Evolutionary conservation across 306 rosid species (phyloP).

Genomic region (Sechiopsis laciniata): DNA sequence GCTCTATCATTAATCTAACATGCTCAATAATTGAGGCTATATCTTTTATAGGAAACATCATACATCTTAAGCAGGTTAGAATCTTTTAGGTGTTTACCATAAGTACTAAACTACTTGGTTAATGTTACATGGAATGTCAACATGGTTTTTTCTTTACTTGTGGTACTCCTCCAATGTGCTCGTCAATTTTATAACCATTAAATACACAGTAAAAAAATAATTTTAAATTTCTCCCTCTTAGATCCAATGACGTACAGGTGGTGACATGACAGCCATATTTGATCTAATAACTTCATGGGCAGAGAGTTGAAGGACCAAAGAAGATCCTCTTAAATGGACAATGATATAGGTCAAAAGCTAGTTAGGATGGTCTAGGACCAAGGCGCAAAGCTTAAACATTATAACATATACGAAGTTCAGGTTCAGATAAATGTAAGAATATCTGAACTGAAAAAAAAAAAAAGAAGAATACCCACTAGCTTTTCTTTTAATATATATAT

Average conservation of each 20-base stretch:
- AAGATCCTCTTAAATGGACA: background rate
- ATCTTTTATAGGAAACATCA: too few relatives aligned
- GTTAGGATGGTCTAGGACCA: background rate
- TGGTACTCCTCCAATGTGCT: background rate
- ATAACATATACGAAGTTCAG: background rate
- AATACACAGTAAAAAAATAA: background rate
- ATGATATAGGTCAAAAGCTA: background rate
- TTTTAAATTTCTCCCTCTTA: background rate
- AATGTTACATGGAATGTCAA: background rate
- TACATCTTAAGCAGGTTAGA: slow-evolving; percentile 13
- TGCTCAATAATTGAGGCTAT: background rate
- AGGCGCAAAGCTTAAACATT: too few relatives aligned
- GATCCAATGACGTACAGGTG: background rate
- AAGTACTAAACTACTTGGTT: background rate
- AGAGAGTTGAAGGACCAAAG: too few relatives aligned
- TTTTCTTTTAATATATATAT: too few relatives aligned
- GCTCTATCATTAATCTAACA: background rate
- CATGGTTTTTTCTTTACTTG: background rate
- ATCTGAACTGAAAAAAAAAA: too few relatives aligned
- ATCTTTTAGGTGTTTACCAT: background rate
- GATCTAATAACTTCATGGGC: background rate
- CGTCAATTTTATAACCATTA: background rate
- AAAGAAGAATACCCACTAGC: too few relatives aligned
- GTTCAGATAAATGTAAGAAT: background rate
- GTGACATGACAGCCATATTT: background rate